Evolutionary conservation across 140 eudicot genomes (phyloP), one percentile per base, ranked within the genome.

Genomic region (Stevia rebaudiana): DNA sequence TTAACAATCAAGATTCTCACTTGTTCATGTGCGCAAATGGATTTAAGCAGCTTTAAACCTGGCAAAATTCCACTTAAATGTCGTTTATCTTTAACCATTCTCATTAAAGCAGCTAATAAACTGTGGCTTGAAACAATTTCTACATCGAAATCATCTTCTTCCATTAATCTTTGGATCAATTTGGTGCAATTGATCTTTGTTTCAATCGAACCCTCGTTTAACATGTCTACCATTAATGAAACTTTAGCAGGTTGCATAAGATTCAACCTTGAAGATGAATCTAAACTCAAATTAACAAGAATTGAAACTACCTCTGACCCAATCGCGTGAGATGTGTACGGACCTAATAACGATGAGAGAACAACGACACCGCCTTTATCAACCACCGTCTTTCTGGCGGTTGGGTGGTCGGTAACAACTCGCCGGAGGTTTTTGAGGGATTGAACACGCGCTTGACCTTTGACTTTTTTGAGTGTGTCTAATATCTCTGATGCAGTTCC

Each of bases 301-400:
- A 92, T 85, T 4, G 88, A 88, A 47, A 92, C 67, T 7, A 77
- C 95, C 39, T 92, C 95, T 0, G 88, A 92, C 15, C 97, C 99
- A 57, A 88, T 89, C n/a, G 94, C 90, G 59, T 92, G 95, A n/a
- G 88, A 75, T 3, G 99, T 92, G 48, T 88, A 88, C 15, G 94
- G 97, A 71, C 99, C 99, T 22, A 92, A 76, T 33, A 92, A 62
- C 3, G 94, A 81, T 17, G 82, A 61, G 3, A 92, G 37, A 28
- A 85, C 40, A 54, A 39, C 46, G 6, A 80, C 84, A 50, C 99
- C 98, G 9, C 89, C 88, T 47, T 81, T 83, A 16, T 78, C 89
- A 40, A 78, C 94, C 65, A 92, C 83, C 7, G 94, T 74, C 44
- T 78, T 81, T 70, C 80, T 69, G 0, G 82, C 90, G 12, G 85